A percentile compares a stretch with the other conserved stretches of the same genome.
Evolutionary conservation across 2,329 filamentous ascomycete species (phyloP).

Genomic region (Fusarium xyrophilum): DNA sequence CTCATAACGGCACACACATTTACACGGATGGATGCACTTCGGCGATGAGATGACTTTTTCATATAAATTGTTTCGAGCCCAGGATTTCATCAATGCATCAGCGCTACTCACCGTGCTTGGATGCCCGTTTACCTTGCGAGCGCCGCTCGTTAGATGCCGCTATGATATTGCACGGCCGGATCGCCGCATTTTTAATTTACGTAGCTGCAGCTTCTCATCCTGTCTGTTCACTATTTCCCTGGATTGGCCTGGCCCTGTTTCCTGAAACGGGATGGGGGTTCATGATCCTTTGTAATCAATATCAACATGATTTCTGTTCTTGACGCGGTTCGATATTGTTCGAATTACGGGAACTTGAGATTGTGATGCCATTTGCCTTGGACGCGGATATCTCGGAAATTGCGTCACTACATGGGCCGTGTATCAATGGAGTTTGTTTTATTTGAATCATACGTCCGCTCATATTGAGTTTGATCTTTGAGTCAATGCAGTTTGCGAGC

Average conservation of each 20-base stretch:
- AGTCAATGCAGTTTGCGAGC: too few species aligned
- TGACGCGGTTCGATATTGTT: background rate
- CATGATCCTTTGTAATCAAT: conserved; percentile 17
- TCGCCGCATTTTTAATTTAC: conserved; percentile 10
- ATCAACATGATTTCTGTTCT: background rate
- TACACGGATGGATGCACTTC: background rate
- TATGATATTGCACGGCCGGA: conserved; percentile 11
- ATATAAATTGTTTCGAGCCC: conserved; percentile 22
- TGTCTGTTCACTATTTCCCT: conserved; percentile 14
- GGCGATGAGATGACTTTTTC: conserved; percentile 8
- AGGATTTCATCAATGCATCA: conserved; percentile 22
- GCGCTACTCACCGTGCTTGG: background rate
- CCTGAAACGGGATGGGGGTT: conserved; percentile 25
- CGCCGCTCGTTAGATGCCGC: conserved; percentile 6
- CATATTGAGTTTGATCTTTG: background rate
- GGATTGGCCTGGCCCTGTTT: conserved; percentile 28
- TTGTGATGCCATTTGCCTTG: background rate
- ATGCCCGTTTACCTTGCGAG: background rate
- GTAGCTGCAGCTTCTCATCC: conserved; percentile 6
- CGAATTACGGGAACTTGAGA: background rate
- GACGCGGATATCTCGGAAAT: conserved; percentile 3
- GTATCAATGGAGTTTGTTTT: background rate
- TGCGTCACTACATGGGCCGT: background rate
- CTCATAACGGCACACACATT: background rate
- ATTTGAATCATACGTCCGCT: background rate